Evolutionary conservation across 208 protist genomes (phyloP).

Genomic region (Trypanosoma avium): DNA sequence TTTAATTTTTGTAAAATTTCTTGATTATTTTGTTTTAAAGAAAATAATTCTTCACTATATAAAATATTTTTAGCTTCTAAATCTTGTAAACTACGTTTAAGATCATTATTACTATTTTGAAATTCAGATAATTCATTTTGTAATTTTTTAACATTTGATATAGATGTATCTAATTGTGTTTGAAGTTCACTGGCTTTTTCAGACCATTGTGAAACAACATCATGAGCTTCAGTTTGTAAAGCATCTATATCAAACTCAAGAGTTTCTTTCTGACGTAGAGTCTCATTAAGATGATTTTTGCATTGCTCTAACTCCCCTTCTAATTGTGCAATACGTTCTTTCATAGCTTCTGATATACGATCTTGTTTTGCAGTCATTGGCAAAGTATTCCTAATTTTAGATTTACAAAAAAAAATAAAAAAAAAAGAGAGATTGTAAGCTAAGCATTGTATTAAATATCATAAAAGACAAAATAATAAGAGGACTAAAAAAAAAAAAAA

Average conservation of each 20-base stretch:
- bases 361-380: conserved; percentile 54
- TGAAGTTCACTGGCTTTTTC: conserved; percentile 48
- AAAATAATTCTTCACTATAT: conserved; percentile 19
- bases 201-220: conserved; percentile 76
- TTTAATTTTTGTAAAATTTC: conserved; percentile 16
- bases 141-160: conserved; percentile 13
- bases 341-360: conserved; percentile 53
- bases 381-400: background rate
- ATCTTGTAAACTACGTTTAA: conserved; percentile 21
- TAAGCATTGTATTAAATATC: too few species aligned
- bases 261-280: conserved; percentile 34
- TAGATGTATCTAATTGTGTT: conserved; percentile 28
- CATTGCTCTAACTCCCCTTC: conserved; percentile 52
- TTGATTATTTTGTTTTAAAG: conserved; percentile 14
- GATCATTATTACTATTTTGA: conserved; percentile 16
- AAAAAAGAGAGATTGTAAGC: conserved; percentile 13
- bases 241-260: conserved; percentile 47
- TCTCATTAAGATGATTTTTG: conserved; percentile 23
- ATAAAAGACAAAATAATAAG: too few species aligned
- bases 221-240: conserved; percentile 63
- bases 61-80: conserved; percentile 25
- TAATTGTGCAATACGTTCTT: conserved; percentile 69
- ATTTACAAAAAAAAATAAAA: conserved; percentile 19
- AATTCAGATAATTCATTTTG: conserved; percentile 3
- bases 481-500: conserved; percentile 9